Evolutionary conservation across 2,329 filamentous ascomycete species (phyloP).

Genomic region (Stachybotrys chlorohalonatus): DNA sequence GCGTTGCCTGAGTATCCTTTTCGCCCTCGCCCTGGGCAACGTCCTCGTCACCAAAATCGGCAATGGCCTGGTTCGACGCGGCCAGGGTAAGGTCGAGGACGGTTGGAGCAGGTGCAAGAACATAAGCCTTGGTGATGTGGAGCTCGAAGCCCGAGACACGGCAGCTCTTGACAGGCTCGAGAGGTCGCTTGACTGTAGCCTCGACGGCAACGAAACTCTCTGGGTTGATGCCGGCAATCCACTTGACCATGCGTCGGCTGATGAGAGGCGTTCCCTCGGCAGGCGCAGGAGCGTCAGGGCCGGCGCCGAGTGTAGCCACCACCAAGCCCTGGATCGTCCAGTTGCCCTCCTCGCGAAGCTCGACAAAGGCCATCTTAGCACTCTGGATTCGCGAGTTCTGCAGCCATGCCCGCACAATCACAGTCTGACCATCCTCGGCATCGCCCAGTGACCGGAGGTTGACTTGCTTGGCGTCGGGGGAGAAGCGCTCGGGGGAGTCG

Average conservation of each 20-base stretch:
- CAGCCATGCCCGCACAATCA: slow-evolving; percentile 72
- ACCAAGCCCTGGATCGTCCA: slow-evolving; percentile 79
- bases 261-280: slow-evolving; percentile 29
- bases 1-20: slow-evolving; percentile 34
- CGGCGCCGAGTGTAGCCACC: slow-evolving; percentile 29
- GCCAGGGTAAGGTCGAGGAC: slow-evolving; percentile 56
- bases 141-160: slow-evolving; percentile 74
- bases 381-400: slow-evolving; percentile 84
- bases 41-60: slow-evolving; percentile 49
- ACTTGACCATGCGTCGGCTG: slow-evolving; percentile 91
- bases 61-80: slow-evolving; percentile 44
- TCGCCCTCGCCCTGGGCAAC: slow-evolving; percentile 26
- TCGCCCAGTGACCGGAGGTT: slow-evolving; percentile 57
- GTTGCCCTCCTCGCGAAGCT: slow-evolving; percentile 66
- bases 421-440: slow-evolving; percentile 55
- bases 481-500: slow-evolving; percentile 38
- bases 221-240: slow-evolving; percentile 61
- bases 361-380: slow-evolving; percentile 86
- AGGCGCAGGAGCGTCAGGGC: too few species aligned
- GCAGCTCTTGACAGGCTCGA: slow-evolving; percentile 82
- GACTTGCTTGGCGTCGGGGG: slow-evolving; percentile 40
- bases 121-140: slow-evolving; percentile 77
- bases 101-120: slow-evolving; percentile 56
- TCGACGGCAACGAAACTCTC: slow-evolving; percentile 81
- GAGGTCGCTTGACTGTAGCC: slow-evolving; percentile 69